These are phyloP conservation scores for Hemisphaericaspora lyxosophila DNA, from an alignment of 1,139 yeast genomes.

Conservation along the genomic window DNA sequence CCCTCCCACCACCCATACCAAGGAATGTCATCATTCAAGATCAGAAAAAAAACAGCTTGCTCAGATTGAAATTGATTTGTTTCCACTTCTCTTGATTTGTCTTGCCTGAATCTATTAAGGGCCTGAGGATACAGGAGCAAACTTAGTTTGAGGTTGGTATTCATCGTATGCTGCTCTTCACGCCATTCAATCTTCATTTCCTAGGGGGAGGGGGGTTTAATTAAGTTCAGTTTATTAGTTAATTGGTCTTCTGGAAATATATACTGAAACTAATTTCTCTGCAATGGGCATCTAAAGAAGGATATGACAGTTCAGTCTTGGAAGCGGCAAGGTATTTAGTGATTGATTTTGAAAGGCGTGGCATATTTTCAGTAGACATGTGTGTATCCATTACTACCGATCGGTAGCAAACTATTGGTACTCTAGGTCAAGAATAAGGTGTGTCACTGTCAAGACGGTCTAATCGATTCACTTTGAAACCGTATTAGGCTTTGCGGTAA, in stretches of 20 bases:
- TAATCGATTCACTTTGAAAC: too few species aligned
- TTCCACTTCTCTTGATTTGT: constrained; percentile 40
- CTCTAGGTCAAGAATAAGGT: too few species aligned
- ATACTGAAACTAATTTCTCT: constrained; percentile 60
- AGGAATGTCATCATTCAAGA: constrained; percentile 37
- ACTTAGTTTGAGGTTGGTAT: constrained; percentile 38
- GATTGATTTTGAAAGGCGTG: constrained; percentile 32
- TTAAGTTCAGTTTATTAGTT: constrained; percentile 33
- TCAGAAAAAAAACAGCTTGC: constrained; percentile 48
- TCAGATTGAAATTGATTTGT: constrained; percentile 49
- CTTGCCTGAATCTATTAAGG: constrained; percentile 41
- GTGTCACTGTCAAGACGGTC: too few species aligned
- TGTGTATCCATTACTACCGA: too few species aligned
- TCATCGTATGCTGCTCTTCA: constrained; percentile 44
- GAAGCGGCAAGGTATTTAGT: constrained; percentile 28
- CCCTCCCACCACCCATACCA: constrained; percentile 53
- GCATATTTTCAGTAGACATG: too few species aligned
- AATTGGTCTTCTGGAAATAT: constrained; percentile 62
- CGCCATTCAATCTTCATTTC: constrained; percentile 54
- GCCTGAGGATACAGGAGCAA: constrained; percentile 38
- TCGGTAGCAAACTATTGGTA: too few species aligned
- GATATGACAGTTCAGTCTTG: constrained; percentile 47
- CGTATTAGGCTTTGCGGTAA: too few species aligned
- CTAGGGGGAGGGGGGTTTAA: constrained; percentile 38
- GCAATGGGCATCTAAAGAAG: constrained; percentile 51